Percentiles rank a stretch among this genome's conserved stretches.
Conservation (phyloP, 257 asterid species). For the Salvia splendens region DNA sequence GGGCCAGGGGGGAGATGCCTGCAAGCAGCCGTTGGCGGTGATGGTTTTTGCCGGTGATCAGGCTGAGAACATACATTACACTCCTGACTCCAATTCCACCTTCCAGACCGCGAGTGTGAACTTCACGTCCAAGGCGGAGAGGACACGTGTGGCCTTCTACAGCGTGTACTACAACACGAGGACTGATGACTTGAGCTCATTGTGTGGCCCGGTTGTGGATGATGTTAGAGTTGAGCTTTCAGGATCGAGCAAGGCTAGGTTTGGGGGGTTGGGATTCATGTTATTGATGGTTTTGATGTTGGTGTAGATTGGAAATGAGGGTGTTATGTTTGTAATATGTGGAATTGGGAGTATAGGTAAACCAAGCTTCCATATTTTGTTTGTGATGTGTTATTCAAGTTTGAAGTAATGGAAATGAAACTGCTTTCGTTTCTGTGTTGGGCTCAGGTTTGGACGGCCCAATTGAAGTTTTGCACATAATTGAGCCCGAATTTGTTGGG, state of each 20-base stretch:
- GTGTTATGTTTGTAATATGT: neutral
- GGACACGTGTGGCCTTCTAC: conserved; percentile 81
- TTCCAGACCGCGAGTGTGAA: conserved; percentile 49
- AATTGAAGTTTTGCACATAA: no score
- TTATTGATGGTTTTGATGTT: conserved; percentile 28
- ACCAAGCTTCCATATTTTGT: conserved; percentile 31
- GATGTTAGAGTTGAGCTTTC: conserved; percentile 64
- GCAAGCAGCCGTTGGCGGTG: conserved; percentile 81
- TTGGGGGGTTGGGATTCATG: conserved; percentile 27
- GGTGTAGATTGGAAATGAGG: neutral
- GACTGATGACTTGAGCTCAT: conserved; percentile 84
- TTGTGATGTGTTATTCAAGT: conserved; percentile 13
- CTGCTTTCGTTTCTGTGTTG: neutral
- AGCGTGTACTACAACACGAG: conserved; percentile 92
- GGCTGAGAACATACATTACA: conserved; percentile 45
- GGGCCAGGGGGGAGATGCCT: conserved; percentile 82
- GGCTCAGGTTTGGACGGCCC: no score
- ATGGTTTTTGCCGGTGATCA: conserved; percentile 73
- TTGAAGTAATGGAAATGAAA: conserved; percentile 12
- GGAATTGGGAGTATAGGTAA: conserved; percentile 25
- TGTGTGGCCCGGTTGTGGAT: conserved; percentile 95
- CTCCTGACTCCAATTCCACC: conserved; percentile 42
- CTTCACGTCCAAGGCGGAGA: conserved; percentile 82
- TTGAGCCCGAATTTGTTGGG: no score
- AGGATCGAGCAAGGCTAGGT: conserved; percentile 16